Evolutionary conservation across 495 filamentous ascomycete genomes (phyloP), one percentile per base, ranked within the genome.

Genomic region (Neurospora sp.): DNA sequence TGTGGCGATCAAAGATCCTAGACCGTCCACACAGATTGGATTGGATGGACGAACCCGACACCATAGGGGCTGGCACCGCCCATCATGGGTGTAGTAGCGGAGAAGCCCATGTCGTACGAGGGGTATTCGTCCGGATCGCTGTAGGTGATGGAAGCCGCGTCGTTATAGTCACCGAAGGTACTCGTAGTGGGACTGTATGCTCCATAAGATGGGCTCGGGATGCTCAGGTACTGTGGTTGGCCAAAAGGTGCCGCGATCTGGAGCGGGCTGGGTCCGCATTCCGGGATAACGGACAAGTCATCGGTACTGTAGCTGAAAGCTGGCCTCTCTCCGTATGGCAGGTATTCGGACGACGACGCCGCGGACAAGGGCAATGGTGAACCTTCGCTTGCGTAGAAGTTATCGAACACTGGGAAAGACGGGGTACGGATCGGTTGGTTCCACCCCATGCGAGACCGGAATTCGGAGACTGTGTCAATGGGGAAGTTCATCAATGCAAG

Each of bases 401-500:
- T 83, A 39, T 82, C 74, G 76, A 86, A 89, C 72, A 84, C 85
- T 20, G 84, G 86, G 80, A 88, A 88, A 46, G 86, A 87, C 6
- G 81, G 84, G 18, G 87, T 88, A 59, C 85, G 80, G 71, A 78
- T 79, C 40, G 86, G 86, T 59, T 88, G 84, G 41, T 83, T 74
- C 89, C 89, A 91, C 48, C 88, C 89, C 88, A 90, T 89, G 70
- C 89, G 84, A 35, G 79, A 80, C 75, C 88, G 88, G 77, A 91
- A 91, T 69, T 89, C 85, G 54, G 83, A 79, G 69, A 90, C 87
- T 69, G 88, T 88, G 70, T 89, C 84, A 48, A 90, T 83, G n/a
- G 89, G 89, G 74, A 87, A 90, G 71, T 89, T 85, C 88, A 91
- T 90, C 41, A 90, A 80, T 27, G 80, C 75, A 54, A 90, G 80